phyloP scores from a whole-genome alignment of 1,284 basidiomycete species.

The Fomes fomentarius region DNA sequence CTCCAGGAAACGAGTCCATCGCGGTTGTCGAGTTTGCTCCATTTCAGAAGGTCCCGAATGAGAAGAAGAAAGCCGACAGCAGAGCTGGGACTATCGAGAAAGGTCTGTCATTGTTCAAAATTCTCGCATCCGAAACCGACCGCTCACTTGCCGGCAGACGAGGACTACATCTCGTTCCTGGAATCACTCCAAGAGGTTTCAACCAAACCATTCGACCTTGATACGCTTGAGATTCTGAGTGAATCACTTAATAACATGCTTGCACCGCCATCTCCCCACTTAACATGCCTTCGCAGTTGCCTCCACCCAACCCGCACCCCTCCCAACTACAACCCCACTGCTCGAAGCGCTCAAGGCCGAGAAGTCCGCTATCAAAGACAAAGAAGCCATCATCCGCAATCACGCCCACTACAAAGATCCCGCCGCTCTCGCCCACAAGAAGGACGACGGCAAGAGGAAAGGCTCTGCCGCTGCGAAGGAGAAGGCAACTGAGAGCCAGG shows the following conservation, averaged over 20 bases:
- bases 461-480: conserved; percentile 25
- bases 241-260: conserved; percentile 24
- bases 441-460: conserved; percentile 60
- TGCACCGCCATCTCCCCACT: conserved; percentile 4
- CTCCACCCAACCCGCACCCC: conserved; percentile 55
- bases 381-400: conserved; percentile 67
- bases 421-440: conserved; percentile 37
- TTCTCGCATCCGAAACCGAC: background rate
- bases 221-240: conserved; percentile 69
- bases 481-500: conserved; percentile 14
- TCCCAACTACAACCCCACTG: conserved; percentile 83
- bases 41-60: conserved; percentile 81
- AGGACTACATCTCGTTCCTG: conserved; percentile 72
- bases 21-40: conserved; percentile 95
- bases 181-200: conserved; percentile 57
- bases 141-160: conserved; percentile 29
- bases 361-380: conserved; percentile 72
- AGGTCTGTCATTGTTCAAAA: conserved; percentile 45
- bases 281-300: conserved; percentile 55
- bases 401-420: conserved; percentile 69
- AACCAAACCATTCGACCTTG: conserved; percentile 53
- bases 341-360: conserved; percentile 87
- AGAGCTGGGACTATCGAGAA: conserved; percentile 79
- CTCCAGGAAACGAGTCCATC: conserved; percentile 80
- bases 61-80: conserved; percentile 74